Conservation (phyloP, 164 flowering plant genomes). For the Stephania cephalantha region DNA sequence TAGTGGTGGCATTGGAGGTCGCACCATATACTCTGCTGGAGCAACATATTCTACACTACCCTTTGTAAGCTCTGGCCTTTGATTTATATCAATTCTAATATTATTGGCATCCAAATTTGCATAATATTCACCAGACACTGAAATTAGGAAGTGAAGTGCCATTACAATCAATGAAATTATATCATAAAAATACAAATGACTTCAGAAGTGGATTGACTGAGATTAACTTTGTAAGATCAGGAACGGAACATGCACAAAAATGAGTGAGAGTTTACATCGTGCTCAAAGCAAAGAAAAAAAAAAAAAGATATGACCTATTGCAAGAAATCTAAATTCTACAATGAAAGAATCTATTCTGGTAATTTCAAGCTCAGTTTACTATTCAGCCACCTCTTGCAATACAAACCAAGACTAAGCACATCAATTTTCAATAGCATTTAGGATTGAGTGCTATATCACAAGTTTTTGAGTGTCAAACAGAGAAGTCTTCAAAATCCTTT, state of each 20-base stretch:
- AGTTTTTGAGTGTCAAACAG: not conserved
- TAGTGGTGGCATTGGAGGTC: constrained; percentile 98
- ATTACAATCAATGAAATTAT: constrained; percentile 8
- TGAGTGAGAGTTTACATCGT: not conserved
- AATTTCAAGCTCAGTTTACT: not conserved
- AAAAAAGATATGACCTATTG: not conserved
- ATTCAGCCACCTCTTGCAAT: not conserved
- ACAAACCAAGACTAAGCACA: not conserved
- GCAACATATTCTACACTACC: constrained; percentile 98
- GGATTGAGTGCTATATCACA: not conserved
- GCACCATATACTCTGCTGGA: constrained; percentile 97
- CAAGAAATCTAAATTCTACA: not conserved
- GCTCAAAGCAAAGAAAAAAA: not conserved
- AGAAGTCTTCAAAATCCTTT: not conserved
- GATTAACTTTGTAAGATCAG: not conserved
- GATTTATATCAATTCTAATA: constrained; percentile 73
- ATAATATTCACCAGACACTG: constrained; percentile 91
- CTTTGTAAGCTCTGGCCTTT: constrained; percentile 83
- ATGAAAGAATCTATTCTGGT: not conserved
- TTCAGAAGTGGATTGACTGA: not conserved
- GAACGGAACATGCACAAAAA: not conserved
- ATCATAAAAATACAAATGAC: not conserved
- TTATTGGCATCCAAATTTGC: constrained; percentile 81
- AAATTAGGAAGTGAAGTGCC: constrained; percentile 15
- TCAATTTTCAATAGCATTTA: not conserved